Evolutionary conservation across 345 rosid species (phyloP), one percentile per base, ranked within the genome.

Genomic region (Lepidium africanum): DNA sequence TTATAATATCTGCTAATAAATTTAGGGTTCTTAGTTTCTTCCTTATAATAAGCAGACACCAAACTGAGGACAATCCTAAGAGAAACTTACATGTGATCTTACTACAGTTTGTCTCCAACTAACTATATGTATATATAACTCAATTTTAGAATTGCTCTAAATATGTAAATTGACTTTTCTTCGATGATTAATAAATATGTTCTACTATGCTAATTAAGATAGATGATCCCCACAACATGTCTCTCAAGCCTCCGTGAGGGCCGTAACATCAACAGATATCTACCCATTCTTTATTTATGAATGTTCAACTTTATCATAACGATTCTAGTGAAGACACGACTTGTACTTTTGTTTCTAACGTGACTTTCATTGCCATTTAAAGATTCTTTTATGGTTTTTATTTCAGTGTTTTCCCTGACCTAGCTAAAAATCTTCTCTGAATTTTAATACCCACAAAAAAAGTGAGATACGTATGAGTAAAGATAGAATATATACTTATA

Each of bases 211-310:
- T 64, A 39, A 49, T 49, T 50, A 50, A 23, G 32, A 49, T 50
- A 64, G 15, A 21, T 33, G 62, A 62, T 63, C 56, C 56, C 69
- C 63, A 71, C 75, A 7, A 15, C 46, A 1, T 52, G 53, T 51
- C 17, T 33, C 13, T 14, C 32, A 33, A 33, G 17, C 62, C 54
- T 42, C 62, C 45, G 46, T 37, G 43, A 57, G 42, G 41, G n/a
- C 5, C 13, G 49, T 70, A 33, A 59, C 50, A 9, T 38, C 72
- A 69, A 51, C 19, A 23, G 12, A 59, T 41, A 59, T 30, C 16
- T 60, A 30, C 33, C 33, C 33, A 70, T 51, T 70, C 30, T 61
- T 43, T 55, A 42, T 61, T 70, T 62, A 71, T 71, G 56, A 53
- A 71, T 14, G 7, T 30, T 42, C 63, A 62, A 43, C 75, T 71